Conservation (phyloP, 2,329 filamentous ascomycete genomes). For the Blastomyces gilchristii region DNA sequence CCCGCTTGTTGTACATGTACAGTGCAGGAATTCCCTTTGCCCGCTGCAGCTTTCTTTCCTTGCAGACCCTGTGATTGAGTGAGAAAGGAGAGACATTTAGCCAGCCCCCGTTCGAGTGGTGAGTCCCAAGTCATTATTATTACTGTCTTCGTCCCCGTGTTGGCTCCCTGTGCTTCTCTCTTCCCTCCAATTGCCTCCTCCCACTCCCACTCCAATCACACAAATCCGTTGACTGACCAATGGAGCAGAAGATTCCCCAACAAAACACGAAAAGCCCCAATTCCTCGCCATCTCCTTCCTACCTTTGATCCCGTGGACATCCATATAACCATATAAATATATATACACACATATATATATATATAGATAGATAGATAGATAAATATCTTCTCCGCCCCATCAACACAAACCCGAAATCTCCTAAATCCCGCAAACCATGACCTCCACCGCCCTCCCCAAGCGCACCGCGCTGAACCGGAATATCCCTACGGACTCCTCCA, state of each 20-base stretch:
- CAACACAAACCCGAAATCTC: neutral
- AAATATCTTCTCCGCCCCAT: neutral
- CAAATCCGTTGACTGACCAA: neutral
- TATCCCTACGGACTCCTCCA: conserved; percentile 43
- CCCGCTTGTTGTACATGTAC: too few species aligned
- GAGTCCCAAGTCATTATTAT: too few species aligned
- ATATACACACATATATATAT: neutral
- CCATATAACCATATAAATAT: neutral
- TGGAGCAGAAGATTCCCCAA: neutral
- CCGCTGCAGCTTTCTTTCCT: too few species aligned
- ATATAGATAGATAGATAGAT: neutral
- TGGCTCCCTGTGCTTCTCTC: too few species aligned
- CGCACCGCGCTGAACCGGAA: conserved; percentile 43
- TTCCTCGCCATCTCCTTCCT: neutral
- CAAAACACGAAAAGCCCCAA: neutral
- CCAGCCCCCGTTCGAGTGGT: too few species aligned
- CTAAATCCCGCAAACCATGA: conserved; percentile 30
- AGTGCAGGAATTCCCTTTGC: too few species aligned
- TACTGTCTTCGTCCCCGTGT: too few species aligned
- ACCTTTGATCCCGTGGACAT: neutral
- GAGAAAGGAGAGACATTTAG: too few species aligned
- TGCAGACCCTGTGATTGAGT: too few species aligned
- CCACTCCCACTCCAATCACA: too few species aligned
- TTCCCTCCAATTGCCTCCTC: too few species aligned
- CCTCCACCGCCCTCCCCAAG: conserved; percentile 41